These are phyloP conservation scores for Plasmodium vinckei DNA, from an alignment of 169 alveolate genomes.

Conservation along the genomic window DNA sequence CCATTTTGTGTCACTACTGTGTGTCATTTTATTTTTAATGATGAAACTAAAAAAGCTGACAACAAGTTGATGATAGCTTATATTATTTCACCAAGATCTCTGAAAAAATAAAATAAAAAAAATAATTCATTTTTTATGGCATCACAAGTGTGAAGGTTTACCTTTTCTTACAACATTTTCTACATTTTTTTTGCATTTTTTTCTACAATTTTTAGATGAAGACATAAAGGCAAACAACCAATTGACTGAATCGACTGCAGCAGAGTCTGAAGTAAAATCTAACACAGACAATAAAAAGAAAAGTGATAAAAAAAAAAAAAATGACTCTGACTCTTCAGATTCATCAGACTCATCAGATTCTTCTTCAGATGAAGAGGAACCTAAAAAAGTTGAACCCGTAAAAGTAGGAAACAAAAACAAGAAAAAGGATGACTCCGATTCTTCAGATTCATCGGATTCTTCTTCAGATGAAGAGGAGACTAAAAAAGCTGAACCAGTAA, in stretches of 20 bases:
- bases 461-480: conserved; percentile 4
- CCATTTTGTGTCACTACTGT: neutral
- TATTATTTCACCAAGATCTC: conserved; percentile 74
- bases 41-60: conserved; percentile 27
- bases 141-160: neutral
- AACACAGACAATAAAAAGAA: conserved; percentile 17
- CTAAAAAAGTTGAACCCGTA: neutral
- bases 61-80: conserved; percentile 22
- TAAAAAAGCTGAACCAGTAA: neutral
- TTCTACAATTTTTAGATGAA: neutral
- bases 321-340: conserved; percentile 9
- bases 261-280: conserved; percentile 47
- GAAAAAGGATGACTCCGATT: conserved; percentile 29
- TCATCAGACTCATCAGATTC: conserved; percentile 17
- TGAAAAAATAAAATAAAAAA: conserved; percentile 33
- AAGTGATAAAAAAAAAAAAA: conserved; percentile 27
- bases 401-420: neutral
- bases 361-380: neutral
- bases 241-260: conserved; percentile 67
- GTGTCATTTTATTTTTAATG: conserved; percentile 25
- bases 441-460: conserved; percentile 34
- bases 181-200: neutral
- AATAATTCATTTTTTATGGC: neutral
- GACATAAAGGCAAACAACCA: conserved; percentile 21
- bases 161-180: too few species aligned